Base-by-base conservation (phyloP, 306 rosid genomes). In the Acacia confusa region DNA sequence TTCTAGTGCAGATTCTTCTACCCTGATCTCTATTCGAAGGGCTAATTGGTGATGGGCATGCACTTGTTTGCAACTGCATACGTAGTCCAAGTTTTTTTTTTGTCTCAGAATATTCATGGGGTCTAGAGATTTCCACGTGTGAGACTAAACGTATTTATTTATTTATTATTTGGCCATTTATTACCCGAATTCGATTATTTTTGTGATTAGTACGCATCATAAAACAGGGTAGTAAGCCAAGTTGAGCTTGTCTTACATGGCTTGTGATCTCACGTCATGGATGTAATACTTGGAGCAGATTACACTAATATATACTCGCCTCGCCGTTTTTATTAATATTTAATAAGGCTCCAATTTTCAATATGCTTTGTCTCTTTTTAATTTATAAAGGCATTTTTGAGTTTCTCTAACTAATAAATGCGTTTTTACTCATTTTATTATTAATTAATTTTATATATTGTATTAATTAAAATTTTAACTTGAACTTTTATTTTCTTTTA, bases 121-220 rank as follows among this genome's bases (percentile, higher is more conserved):
- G 88, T 40, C 6, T 79, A 81, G 66, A 22, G 36, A 77, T 79
- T 78, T 84, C 88, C 94, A 92, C 93, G 95, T 90, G 87, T 69
- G 66, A 47, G 9, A 25, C 24, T 15, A 28, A 61, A 52, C 74
- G 19, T 81, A 10, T 10, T 58, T 58, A 8, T 58, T 24, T 58
- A 55, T 7, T 60, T 24, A 10, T 25, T 10, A 3, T 61, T 13
- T 28, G 9, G 38, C 3, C 4, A 58, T 25, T 2, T 58, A 24
- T 0, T 55, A 20, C 24, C 7, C 4, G 40, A 32, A n/a, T 52
- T 25, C 61, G 65, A 64, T n/a, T 45, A 14, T 65, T 12, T 27
- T 20, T 57, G 78, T 57, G 58, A 17, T 17, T 17, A 19, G 58
- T 52, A n/a, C n/a, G n/a, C n/a, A 52, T 86, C 64, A 67, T 60